Evolutionary conservation across 345 rosid species (phyloP), one percentile per base, ranked within the genome.

Genomic region (Eucalyptus pauciflora): DNA sequence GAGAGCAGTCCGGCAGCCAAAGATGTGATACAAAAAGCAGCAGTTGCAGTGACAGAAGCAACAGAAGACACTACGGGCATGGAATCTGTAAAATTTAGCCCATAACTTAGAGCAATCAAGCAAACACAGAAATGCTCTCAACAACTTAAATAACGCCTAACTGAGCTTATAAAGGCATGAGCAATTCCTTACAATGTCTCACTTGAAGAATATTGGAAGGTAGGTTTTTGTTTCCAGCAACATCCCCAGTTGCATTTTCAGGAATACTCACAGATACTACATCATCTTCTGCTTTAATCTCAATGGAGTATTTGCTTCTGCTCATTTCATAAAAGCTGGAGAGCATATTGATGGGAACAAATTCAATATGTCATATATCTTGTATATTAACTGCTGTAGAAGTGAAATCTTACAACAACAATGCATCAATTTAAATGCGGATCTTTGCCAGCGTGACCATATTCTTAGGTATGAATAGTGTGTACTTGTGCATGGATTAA

Each of bases 151-250:
- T 41, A 76, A 76, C 3, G 16, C 43, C 85, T 20, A 50, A 13
- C 50, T 24, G 83, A 79, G 48, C 49, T 22, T 52, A 52, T 85
- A 85, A 25, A 50, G 24, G 50, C 48, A 51, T 14, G 18, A 58
- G 17, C 41, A 17, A 67, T 86, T n/a, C 29, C 98, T 96, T 94
- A 95, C 99, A 95, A 79, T 94, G 99, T 89, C 92, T 95, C 90
- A 96, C 98, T 93, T 92, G 94, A 83, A 97, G 94, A 91, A 94
- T 88, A 87, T 97, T 94, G 41, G 98, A 97, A 60, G 97, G 93
- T 24, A 94, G 89, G 89, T 96, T 97, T 87, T 90, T 94, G 92
- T 97, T 97, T 89, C 98, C 99, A 18, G 99, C 96, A 46, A 97
- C 95, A 94, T 97, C 99, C 64, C 92, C 95, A 64, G 97, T 96